Percentiles rank a stretch among this genome's conserved stretches.
Evolutionary conservation across 2,329 filamentous ascomycete species (phyloP).

Genomic region (Didymella lethalis): DNA sequence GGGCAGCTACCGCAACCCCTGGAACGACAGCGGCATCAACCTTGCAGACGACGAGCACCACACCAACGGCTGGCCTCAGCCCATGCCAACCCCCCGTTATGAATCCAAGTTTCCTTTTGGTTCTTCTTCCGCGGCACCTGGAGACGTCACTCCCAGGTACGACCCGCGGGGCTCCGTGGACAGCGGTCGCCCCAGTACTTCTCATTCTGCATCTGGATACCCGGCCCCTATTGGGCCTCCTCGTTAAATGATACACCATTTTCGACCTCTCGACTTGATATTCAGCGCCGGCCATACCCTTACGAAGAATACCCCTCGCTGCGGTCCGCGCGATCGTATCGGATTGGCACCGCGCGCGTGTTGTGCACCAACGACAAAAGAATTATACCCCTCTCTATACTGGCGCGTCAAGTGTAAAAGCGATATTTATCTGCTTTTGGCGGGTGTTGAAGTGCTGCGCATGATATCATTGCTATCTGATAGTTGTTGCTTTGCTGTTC

Average conservation of each 20-base stretch:
- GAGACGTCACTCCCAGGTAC: constrained; percentile 85
- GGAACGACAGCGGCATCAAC: constrained; percentile 98
- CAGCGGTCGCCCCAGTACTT: constrained; percentile 90
- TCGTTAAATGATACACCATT: constrained; percentile 69
- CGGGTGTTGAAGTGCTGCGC: constrained; percentile 37
- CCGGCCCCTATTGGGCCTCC: constrained; percentile 89
- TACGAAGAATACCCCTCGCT: constrained; percentile 47
- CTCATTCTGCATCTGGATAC: constrained; percentile 98
- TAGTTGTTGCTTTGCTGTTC: constrained; percentile 30
- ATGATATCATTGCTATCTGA: constrained; percentile 26
- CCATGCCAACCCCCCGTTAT: constrained; percentile 52
- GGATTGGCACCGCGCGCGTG: constrained; percentile 26
- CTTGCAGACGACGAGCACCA: constrained; percentile 79
- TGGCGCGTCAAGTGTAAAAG: constrained; percentile 47
- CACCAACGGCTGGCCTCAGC: constrained; percentile 48
- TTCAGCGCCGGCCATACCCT: constrained; percentile 45
- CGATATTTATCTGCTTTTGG: constrained; percentile 34
- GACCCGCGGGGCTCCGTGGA: constrained; percentile 84
- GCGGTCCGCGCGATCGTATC: constrained; percentile 33
- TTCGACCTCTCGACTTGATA: constrained; percentile 40
- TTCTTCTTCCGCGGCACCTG: constrained; percentile 62
- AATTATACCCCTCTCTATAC: constrained; percentile 51
- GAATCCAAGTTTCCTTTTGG: constrained; percentile 71
- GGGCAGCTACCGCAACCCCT: constrained; percentile 94
- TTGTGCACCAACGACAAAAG: constrained; percentile 48